phyloP scores from a whole-genome alignment of 2,329 filamentous ascomycete species.

The Cercospora sojina region DNA sequence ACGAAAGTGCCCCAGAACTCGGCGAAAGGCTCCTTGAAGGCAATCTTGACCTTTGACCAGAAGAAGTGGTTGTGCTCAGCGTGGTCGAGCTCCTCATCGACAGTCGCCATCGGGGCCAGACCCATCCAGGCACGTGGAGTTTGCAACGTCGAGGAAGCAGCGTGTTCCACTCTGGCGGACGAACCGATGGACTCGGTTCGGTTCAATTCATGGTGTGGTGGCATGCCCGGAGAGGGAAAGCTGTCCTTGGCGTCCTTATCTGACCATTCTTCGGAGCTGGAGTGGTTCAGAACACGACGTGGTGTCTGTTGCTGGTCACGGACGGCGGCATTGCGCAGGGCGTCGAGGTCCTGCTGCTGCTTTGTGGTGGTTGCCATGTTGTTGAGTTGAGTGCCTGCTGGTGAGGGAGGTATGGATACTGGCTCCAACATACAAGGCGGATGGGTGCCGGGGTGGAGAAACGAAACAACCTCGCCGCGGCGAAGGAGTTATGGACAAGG shows the following conservation, averaged over 20 bases:
- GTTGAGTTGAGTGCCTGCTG: slow-evolving; percentile 1
- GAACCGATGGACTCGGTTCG: background rate
- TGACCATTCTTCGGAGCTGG: slow-evolving; percentile 19
- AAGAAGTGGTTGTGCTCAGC: slow-evolving; percentile 40
- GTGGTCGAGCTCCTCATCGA: slow-evolving; percentile 44
- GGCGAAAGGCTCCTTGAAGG: slow-evolving; percentile 46
- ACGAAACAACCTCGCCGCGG: background rate
- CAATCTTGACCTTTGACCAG: slow-evolving; percentile 45
- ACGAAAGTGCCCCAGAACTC: slow-evolving; percentile 48
- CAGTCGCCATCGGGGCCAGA: slow-evolving; percentile 44
- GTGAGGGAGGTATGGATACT: slow-evolving; percentile 13
- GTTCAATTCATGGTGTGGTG: background rate
- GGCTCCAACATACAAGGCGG: slow-evolving; percentile 19
- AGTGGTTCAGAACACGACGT: slow-evolving; percentile 12
- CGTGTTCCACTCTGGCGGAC: background rate
- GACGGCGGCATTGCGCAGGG: slow-evolving; percentile 14
- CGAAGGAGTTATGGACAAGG: slow-evolving; percentile 7
- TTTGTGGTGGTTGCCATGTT: slow-evolving; percentile 10
- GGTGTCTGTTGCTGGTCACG: slow-evolving; percentile 1
- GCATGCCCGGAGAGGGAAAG: slow-evolving; percentile 13
- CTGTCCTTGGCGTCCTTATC: slow-evolving; percentile 20
- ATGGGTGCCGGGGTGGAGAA: background rate
- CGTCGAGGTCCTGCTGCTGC: slow-evolving; percentile 15
- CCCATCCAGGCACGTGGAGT: slow-evolving; percentile 33
- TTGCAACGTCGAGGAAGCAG: slow-evolving; percentile 13